A percentile compares a stretch with the other conserved stretches of the same genome.
These are phyloP conservation scores for Adansonia gregorii DNA, from an alignment of 441 rosid species.

Conservation along the genomic window DNA sequence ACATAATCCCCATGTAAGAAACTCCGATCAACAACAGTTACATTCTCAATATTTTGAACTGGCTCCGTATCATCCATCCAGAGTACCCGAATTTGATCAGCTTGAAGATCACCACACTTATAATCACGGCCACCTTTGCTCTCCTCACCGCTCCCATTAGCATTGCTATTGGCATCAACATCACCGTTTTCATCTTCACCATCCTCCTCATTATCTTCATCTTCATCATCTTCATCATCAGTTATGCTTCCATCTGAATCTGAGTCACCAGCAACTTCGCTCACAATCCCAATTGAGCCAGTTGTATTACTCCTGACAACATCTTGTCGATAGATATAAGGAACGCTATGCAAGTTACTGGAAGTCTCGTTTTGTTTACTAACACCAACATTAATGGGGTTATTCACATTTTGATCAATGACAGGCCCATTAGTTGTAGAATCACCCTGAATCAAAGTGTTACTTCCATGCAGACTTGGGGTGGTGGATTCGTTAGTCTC, in stretches of 20 bases:
- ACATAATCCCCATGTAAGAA: conserved; percentile 94
- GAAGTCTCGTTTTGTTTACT: conserved; percentile 36
- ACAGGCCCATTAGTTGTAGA: conserved; percentile 31
- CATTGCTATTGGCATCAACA: conserved; percentile 42
- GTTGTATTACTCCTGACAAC: conserved; percentile 62
- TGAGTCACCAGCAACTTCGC: conserved; percentile 88
- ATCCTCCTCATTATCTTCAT: conserved; percentile 47
- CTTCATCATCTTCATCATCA: conserved; percentile 63
- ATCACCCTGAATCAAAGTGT: conserved; percentile 34
- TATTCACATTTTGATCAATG: conserved; percentile 34
- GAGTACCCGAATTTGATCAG: conserved; percentile 82
- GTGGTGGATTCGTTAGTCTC: conserved; percentile 42
- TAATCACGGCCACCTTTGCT: conserved; percentile 37
- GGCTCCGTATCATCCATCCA: conserved; percentile 85
- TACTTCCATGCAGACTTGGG: conserved; percentile 32
- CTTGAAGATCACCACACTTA: conserved; percentile 62
- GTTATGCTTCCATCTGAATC: conserved; percentile 76
- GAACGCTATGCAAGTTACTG: conserved; percentile 43
- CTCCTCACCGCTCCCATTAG: conserved; percentile 35
- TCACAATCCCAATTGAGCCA: conserved; percentile 76
- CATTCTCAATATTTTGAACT: conserved; percentile 61
- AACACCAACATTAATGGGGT: conserved; percentile 34
- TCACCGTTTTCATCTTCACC: conserved; percentile 41
- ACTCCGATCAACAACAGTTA: conserved; percentile 78
- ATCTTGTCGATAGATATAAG: conserved; percentile 75